Evolutionary conservation across 2,329 filamentous ascomycete species (phyloP), one percentile per base, ranked within the genome.

Genomic region (Colletotrichum coccodes): DNA sequence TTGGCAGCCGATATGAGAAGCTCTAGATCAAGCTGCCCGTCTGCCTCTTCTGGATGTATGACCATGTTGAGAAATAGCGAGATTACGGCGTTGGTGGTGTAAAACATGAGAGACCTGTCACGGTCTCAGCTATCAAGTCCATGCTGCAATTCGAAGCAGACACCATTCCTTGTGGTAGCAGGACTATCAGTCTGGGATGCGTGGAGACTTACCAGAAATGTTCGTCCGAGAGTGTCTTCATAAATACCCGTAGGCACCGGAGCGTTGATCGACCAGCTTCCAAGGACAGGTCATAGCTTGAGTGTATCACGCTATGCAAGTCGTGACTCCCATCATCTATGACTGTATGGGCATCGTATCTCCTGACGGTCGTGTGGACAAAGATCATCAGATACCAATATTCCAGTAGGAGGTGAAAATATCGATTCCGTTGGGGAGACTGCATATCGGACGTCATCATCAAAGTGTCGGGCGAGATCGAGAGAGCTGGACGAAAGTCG

Each of bases 241-340:
- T 36, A 11, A 58, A 34, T 1, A 54, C 38, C 12, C 52, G 23
- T 1, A 74, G 46, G 30, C 64, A 70, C 18, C 36, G 49, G n/a
- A 74, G 64, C 1, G 70, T 72, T 12, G 73, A 74, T 12, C 72
- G 68, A 6, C 71, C 63, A 5, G 73, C 73, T 54, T 75, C 73
- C 12, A 75, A 34, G 3, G 72, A 72, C 6, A 75, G 58, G 26
- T 73, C 72, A 18, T 70, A 62, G 40, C 73, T 75, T 0, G 73
- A 75, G 50, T 75, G 72, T 6, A 75, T 58, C 2, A 71, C 73
- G 42, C 68, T 69, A 36, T 75, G 72, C 1, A 74, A 56, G 28
- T 74, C 72, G 4, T 71, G 54, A 9, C 58, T 60, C 16, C 49
- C 56, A 14, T 72, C 60, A 6, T 54, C 54, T 1, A 65, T 56